These are phyloP conservation scores for Aspergillus asperescens DNA, from an alignment of 495 filamentous ascomycete species.

Conservation along the genomic window DNA sequence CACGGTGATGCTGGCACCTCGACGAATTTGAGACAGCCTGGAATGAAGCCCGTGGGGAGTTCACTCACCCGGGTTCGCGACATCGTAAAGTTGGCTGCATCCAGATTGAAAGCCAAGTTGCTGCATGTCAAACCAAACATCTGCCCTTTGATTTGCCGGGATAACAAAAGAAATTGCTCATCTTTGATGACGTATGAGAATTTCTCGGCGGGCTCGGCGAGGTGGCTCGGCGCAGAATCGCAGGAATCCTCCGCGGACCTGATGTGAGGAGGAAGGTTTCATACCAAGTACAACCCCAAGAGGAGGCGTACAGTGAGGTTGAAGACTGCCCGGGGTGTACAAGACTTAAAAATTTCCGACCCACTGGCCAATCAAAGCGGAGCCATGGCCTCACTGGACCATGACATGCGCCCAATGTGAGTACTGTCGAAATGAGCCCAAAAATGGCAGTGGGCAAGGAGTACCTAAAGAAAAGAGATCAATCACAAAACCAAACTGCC, in stretches of 20 bases:
- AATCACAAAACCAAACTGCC: no score
- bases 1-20: neutral
- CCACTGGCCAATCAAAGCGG: no score
- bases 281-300: neutral
- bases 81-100: neutral
- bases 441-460: no score
- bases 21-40: neutral
- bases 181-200: neutral
- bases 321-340: no score
- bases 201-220: slow-evolving; percentile 33
- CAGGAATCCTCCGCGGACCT: neutral
- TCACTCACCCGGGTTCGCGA: neutral
- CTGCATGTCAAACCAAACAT: neutral
- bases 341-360: no score
- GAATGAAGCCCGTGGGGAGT: neutral
- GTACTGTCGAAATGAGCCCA: no score
- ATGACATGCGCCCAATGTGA: no score
- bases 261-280: neutral
- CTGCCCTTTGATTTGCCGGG: neutral
- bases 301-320: no score
- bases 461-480: no score
- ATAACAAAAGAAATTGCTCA: neutral
- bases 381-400: no score
- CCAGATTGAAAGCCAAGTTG: neutral
- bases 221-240: slow-evolving; percentile 14